Evolutionary conservation across 371 early-diverging fungal genomes (phyloP), one percentile per base, ranked within the genome.

Genomic region (Mortierella sp.): DNA sequence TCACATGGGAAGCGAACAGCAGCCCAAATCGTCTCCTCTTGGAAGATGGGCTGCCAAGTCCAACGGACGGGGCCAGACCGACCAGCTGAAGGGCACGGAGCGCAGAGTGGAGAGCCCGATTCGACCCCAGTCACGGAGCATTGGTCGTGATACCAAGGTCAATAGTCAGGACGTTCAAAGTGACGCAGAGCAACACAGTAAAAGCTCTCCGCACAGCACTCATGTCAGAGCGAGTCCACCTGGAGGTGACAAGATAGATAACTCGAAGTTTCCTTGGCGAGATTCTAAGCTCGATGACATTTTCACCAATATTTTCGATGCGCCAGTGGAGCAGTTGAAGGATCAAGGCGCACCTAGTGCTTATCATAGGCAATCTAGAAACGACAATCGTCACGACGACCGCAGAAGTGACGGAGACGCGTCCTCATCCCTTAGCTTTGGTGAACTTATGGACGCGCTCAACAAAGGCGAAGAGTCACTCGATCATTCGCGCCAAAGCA

Each of bases 371-470:
- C 49, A 28, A 42, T 21, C 23, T 12, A 49, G 46, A 28, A 15
- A 28, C 19, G 46, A 19, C 30, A 24, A 43, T 47, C 53, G 15
- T 1, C 50, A 57, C 12, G 50, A 50, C 28, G 57, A 31, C n/a
- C 30, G 31, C 17, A 28, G 41, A 23, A 52, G 51, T 24, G 53
- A 60, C 2, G 43, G 28, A 4, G 60, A 55, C 27, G 32, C 56
- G 26, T 54, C 58, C 15, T 58, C 67, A 3, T 70, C 62, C 12
- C 23, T 58, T 43, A 60, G 60, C 21, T 58, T 60, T 37, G 64
- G 71, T 17, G 71, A 71, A n/a, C 59, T 71, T 14, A 64, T 64
- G 34, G 71, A 71, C 17, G 64, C 56, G 3, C 34, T 60, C 48
- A 55, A 71, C 48, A 59, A 64, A 5, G 64, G 50, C 23, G 56